phyloP scores from a whole-genome alignment of 2,329 filamentous ascomycete species.

The Fusarium temperatum region DNA sequence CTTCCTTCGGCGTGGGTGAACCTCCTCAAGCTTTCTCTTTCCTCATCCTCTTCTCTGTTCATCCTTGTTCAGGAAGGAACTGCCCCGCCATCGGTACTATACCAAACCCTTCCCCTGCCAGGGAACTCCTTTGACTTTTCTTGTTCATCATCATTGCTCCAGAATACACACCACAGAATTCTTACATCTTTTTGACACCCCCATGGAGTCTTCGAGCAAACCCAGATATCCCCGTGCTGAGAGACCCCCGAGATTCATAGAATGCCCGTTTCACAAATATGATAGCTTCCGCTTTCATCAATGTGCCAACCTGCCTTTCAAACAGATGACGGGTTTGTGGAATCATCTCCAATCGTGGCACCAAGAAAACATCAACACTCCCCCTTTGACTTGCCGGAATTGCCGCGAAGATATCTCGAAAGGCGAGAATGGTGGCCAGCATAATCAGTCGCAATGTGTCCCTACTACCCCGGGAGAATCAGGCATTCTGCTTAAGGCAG shows the following conservation, averaged over 20 bases:
- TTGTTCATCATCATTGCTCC: background rate
- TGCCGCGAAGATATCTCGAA: too few species aligned
- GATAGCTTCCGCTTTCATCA: rapidly evolving
- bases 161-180: background rate
- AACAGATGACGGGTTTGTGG: rapidly evolving
- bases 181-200: rapidly evolving
- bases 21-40: background rate
- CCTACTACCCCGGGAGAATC: background rate
- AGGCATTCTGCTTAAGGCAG: background rate
- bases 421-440: rapidly evolving
- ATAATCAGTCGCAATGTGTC: too few species aligned
- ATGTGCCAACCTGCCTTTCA: background rate
- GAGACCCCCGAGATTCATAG: rapidly evolving
- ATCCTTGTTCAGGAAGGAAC: background rate
- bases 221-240: rapidly evolving
- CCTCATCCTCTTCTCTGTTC: background rate
- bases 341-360: background rate
- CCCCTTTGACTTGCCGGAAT: rapidly evolving
- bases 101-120: background rate
- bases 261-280: background rate
- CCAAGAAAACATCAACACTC: rapidly evolving
- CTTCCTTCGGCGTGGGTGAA: rapidly evolving
- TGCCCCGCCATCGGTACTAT: rapidly evolving
- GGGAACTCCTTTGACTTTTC: background rate
- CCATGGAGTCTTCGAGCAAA: background rate